Conservation (phyloP, 805 yeast species). For the Ogataea nonfermentans region DNA sequence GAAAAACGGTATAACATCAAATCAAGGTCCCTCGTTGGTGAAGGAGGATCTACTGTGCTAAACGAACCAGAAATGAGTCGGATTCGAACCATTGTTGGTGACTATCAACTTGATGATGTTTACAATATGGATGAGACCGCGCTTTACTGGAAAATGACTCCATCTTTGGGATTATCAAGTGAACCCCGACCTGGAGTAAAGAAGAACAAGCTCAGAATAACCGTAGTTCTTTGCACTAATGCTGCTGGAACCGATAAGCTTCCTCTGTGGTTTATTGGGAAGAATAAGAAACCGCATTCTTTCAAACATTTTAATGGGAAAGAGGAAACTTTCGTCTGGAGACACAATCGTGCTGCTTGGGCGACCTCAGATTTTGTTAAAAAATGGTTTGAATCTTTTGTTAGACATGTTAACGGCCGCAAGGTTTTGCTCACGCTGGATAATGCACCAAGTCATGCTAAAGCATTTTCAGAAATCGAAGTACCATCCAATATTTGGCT, state of each 20-base stretch:
- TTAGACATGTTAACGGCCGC: background rate
- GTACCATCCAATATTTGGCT: background rate
- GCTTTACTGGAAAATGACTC: too few species aligned
- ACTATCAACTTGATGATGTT: background rate
- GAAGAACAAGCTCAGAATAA: background rate
- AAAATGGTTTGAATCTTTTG: background rate
- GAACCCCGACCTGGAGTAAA: background rate
- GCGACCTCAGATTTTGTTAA: background rate
- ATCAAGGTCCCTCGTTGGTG: background rate
- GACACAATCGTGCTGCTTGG: constrained; percentile 1
- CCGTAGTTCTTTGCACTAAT: constrained; percentile 1
- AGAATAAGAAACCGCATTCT: background rate
- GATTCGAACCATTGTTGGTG: background rate
- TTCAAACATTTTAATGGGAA: background rate
- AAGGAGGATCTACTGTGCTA: background rate
- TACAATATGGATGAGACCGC: too few species aligned
- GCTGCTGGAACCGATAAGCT: constrained; percentile 2
- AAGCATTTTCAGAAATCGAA: background rate
- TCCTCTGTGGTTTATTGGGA: constrained; percentile 2
- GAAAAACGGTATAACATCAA: background rate
- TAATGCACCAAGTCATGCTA: constrained; percentile 1
- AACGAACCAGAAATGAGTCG: background rate
- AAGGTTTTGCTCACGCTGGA: constrained; percentile 2
- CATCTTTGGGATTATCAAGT: background rate
- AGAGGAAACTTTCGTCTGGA: background rate